A percentile compares a stretch with the other conserved stretches of the same genome.
Evolutionary conservation across 2,329 filamentous ascomycete genomes (phyloP).

Genomic region (Coniochaeta sp.): DNA sequence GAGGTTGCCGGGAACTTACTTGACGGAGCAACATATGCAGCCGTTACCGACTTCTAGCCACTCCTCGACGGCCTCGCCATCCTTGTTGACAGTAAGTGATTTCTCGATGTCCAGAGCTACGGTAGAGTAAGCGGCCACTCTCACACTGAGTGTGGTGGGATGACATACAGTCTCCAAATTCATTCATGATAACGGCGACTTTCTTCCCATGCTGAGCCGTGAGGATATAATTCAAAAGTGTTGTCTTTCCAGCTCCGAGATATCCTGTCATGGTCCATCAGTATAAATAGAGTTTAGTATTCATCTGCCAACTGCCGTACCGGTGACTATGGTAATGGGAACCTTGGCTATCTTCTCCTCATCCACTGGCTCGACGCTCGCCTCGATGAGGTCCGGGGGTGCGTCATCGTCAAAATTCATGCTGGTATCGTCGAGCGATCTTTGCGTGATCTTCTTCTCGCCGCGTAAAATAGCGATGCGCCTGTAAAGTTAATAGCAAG

Average conservation of each 20-base stretch:
- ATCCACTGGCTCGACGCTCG: slow-evolving; percentile 28
- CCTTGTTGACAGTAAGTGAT: slow-evolving; percentile 82
- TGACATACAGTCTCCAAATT: slow-evolving; percentile 20
- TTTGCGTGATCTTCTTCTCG: neutral
- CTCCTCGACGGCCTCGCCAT: slow-evolving; percentile 76
- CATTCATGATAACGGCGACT: slow-evolving; percentile 96
- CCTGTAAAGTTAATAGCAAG: no score
- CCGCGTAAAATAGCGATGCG: neutral
- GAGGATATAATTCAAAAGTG: slow-evolving; percentile 89
- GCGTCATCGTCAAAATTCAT: slow-evolving; percentile 58
- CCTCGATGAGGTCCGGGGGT: slow-evolving; percentile 57
- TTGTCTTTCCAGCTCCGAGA: slow-evolving; percentile 92
- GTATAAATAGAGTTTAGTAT: neutral
- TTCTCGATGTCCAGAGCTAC: slow-evolving; percentile 93
- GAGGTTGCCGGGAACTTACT: slow-evolving; percentile 40
- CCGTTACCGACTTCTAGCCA: slow-evolving; percentile 96
- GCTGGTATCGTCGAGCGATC: neutral
- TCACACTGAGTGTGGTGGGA: neutral
- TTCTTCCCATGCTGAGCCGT: slow-evolving; percentile 95
- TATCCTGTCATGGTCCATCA: slow-evolving; percentile 54
- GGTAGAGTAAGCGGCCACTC: neutral
- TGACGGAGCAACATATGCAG: slow-evolving; percentile 96
- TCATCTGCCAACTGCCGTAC: slow-evolving; percentile 28
- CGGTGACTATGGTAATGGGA: slow-evolving; percentile 79
- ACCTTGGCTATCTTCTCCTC: slow-evolving; percentile 56